Evolutionary conservation across 495 filamentous ascomycete genomes (phyloP).

Genomic region (Tetracladium setigerum): DNA sequence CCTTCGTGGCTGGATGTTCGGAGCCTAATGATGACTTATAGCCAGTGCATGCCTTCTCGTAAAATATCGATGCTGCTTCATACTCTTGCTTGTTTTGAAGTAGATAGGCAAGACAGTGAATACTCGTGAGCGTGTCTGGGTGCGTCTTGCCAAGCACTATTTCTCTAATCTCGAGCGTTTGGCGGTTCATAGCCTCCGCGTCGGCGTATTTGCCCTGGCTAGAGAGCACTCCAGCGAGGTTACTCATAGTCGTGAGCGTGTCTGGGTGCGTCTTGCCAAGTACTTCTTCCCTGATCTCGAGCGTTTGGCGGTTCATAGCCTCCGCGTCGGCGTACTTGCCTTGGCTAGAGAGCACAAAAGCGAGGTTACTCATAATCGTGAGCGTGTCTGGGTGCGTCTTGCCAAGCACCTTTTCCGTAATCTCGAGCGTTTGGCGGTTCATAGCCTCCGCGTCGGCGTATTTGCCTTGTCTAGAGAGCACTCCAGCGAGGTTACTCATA

Average conservation of each 20-base stretch:
- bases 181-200: constrained; percentile 20
- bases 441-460: constrained; percentile 29
- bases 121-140: constrained; percentile 16
- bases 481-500: too few species aligned
- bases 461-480: too few species aligned
- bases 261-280: constrained; percentile 23
- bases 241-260: constrained; percentile 22
- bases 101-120: constrained; percentile 4
- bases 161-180: constrained; percentile 10
- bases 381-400: constrained; percentile 23
- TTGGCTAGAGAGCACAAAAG: constrained; percentile 15
- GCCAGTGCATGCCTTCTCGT: constrained; percentile 8
- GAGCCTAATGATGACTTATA: constrained; percentile 1
- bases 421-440: constrained; percentile 19
- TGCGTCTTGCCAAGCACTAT: constrained; percentile 18
- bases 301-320: constrained; percentile 12
- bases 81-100: constrained; percentile 5
- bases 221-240: constrained; percentile 18
- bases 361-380: constrained; percentile 23
- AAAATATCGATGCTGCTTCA: constrained; percentile 4
- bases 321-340: constrained; percentile 30
- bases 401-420: constrained; percentile 20
- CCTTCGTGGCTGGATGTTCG: constrained; percentile 5
- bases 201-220: constrained; percentile 26
- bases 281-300: constrained; percentile 21